Base-by-base conservation (phyloP, 176 grass and related monocot genomes). In the Calamus simplicifolius region DNA sequence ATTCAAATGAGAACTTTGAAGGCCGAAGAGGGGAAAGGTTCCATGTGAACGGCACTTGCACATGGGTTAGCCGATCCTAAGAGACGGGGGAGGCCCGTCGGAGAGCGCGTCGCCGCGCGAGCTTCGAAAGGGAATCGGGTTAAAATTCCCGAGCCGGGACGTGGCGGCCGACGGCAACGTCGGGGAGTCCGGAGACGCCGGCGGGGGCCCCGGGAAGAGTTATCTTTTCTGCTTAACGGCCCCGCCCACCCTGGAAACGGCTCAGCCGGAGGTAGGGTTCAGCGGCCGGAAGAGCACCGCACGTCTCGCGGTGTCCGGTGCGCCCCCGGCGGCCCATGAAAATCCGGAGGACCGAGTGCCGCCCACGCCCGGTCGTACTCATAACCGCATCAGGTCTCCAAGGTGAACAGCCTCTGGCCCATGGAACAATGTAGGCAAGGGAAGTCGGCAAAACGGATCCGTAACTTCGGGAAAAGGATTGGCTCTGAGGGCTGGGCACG, bases 401-500 rank as follows among this genome's bases (percentile, higher is more conserved):
- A 30, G 29, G 29, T 30, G 29, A 30, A 30, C 4, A 30, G 29
- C 29, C 29, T 30, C 29, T 30, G 0, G 71, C 71, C 73, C 48
- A 61, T 73, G 72, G 80, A 88, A 83, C 67, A 88, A 89, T 78
- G 77, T 89, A 84, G 81, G 81, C 73, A 81, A 81, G 81, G 73
- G 73, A 89, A 84, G 85, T 89, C 61, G 69, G 72, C 85, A 81
- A 84, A 84, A 89, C 26, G 56, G 85, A 89, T 89, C 73, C 85
- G 72, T 88, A 88, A 83, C 72, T 73, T 88, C 80, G 55, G 70
- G 65, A 86, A 86, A 86, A 86, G 69, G 83, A 86, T 86, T 86
- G 69, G 69, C 83, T 81, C 74, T 86, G 31, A 86, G 74, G 83
- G 51, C 28, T 79, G 56, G 79, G 75, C 84, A 57, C 70, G 70